Percentiles rank a stretch among this genome's conserved stretches.
These are phyloP conservation scores for Arthrobotrys musiformis DNA, from an alignment of 2,329 filamentous ascomycete genomes.

Conservation along the genomic window DNA sequence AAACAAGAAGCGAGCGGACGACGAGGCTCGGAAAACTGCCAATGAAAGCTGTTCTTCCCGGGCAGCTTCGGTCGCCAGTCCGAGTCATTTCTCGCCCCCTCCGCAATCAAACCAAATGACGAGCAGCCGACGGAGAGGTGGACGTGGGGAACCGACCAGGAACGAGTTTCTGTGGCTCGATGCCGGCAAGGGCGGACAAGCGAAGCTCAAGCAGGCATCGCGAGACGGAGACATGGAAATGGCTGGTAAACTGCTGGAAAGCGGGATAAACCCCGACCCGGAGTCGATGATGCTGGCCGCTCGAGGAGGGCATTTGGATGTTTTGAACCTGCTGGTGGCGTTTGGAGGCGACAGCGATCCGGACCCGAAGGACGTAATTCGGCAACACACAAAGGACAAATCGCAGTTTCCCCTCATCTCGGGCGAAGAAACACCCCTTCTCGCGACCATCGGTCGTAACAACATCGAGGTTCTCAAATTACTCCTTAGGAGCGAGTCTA, in stretches of 20 bases:
- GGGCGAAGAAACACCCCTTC: constrained; percentile 89
- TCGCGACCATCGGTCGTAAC: constrained; percentile 88
- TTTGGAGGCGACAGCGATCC: constrained; percentile 72
- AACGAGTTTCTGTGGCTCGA: constrained; percentile 60
- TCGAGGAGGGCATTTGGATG: constrained; percentile 87
- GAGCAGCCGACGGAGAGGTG: constrained; percentile 56
- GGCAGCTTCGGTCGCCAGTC: constrained; percentile 59
- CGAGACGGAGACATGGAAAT: constrained; percentile 63
- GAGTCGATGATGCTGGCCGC: constrained; percentile 91
- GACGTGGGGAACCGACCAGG: constrained; percentile 59
- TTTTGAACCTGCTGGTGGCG: constrained; percentile 80
- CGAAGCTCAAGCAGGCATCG: constrained; percentile 61
- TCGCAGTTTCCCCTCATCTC: constrained; percentile 62
- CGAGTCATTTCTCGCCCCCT: constrained; percentile 59
- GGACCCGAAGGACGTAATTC: constrained; percentile 64
- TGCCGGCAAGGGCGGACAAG: constrained; percentile 58
- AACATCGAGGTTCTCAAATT: constrained; percentile 86
- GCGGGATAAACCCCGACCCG: constrained; percentile 72
- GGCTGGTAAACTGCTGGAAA: constrained; percentile 59
- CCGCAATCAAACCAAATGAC: constrained; percentile 53
- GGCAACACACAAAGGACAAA: constrained; percentile 57
- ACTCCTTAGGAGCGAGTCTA: constrained; percentile 70
- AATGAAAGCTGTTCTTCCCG: constrained; percentile 59
- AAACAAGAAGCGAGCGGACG: constrained; percentile 58
- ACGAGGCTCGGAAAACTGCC: constrained; percentile 57